Conservation (phyloP, 805 yeast species). For the Peterozyma xylosa region DNA sequence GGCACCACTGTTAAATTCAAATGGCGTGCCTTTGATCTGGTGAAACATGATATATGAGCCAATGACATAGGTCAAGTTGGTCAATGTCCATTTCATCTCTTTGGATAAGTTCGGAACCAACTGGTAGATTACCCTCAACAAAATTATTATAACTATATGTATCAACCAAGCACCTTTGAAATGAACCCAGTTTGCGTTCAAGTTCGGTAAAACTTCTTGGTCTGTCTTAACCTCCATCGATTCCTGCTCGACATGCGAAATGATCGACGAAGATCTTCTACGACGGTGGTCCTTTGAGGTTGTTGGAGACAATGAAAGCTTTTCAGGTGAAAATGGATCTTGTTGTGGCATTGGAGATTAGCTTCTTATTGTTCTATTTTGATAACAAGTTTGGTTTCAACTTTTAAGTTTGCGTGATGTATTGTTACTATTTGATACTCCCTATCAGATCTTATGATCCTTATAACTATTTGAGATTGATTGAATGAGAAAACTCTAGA, state of each 20-base stretch:
- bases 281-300: conserved; percentile 27
- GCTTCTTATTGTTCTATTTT: too few species aligned
- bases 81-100: conserved; percentile 89
- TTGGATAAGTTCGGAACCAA: conserved; percentile 73
- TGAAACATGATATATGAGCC: conserved; percentile 97
- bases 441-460: too few species aligned
- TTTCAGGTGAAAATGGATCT: conserved; percentile 22
- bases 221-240: conserved; percentile 87
- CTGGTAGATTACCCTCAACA: conserved; percentile 71
- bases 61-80: conserved; percentile 81
- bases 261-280: conserved; percentile 80
- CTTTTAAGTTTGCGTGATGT: too few species aligned
- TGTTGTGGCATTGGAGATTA: background rate
- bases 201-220: conserved; percentile 79
- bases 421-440: too few species aligned
- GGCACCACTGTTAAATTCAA: conserved; percentile 94
- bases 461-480: too few species aligned
- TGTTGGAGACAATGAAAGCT: conserved; percentile 24
- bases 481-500: too few species aligned
- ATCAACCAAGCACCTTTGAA: conserved; percentile 95
- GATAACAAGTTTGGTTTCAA: too few species aligned
- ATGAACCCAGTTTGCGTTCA: conserved; percentile 95
- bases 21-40: conserved; percentile 93
- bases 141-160: conserved; percentile 73
- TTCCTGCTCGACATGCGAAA: conserved; percentile 91